These are phyloP conservation scores for Hyaloperonospora arabidopsidis DNA, from an alignment of 352 stramenopile species.

Conservation along the genomic window DNA sequence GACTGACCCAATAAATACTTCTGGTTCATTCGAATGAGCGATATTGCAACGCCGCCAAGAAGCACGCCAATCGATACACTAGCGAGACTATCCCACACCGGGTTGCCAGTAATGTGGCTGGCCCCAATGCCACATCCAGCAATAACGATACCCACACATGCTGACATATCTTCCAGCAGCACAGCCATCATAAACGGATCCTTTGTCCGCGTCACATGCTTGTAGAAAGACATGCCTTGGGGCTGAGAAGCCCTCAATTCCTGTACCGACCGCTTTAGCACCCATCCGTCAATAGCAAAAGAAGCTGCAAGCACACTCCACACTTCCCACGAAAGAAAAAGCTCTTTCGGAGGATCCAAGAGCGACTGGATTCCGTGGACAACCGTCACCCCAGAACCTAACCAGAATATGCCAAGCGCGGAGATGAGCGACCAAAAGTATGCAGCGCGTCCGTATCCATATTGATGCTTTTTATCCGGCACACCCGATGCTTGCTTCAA, in stretches of 20 bases:
- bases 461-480: conserved; percentile 93
- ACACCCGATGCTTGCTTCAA: conserved; percentile 76
- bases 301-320: conserved; percentile 92
- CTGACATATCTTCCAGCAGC: conserved; percentile 93
- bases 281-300: conserved; percentile 94
- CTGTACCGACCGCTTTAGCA: conserved; percentile 88
- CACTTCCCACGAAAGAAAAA: conserved; percentile 83
- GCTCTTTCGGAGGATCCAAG: conserved; percentile 54
- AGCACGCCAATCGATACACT: conserved; percentile 93
- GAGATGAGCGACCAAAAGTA: conserved; percentile 99
- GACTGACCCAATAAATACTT: conserved; percentile 94
- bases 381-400: conserved; percentile 92
- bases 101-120: conserved; percentile 88
- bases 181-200: conserved; percentile 97
- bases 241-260: conserved; percentile 79
- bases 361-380: conserved; percentile 87
- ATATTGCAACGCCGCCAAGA: conserved; percentile 90
- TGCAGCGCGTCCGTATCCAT: conserved; percentile 94
- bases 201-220: conserved; percentile 71
- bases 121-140: conserved; percentile 90
- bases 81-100: conserved; percentile 92
- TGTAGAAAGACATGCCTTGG: conserved; percentile 52
- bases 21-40: conserved; percentile 92
- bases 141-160: conserved; percentile 95
- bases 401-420: conserved; percentile 97